Evolutionary conservation across 176 grass and related monocot genomes (phyloP), one percentile per base, ranked within the genome.

Genomic region (Stipa capillata): DNA sequence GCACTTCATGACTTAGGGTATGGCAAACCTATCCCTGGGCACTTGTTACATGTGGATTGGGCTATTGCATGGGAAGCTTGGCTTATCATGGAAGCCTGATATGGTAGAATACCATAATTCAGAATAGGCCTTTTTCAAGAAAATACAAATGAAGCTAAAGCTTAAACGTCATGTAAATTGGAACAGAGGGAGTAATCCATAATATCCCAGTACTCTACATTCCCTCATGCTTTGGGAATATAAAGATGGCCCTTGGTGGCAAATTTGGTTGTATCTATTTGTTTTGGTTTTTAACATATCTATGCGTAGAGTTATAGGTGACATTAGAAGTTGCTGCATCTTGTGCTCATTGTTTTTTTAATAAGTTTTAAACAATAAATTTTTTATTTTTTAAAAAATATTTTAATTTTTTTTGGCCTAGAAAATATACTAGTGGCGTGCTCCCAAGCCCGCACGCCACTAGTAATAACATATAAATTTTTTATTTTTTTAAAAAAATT

Each of bases 1-100:
- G 96, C 96, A 85, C 92, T 99, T 20, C 63, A 93, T 71, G 84
- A 85, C 81, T 85, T 99, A 84, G 96, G 96, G 96, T 99, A 99
- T 89, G 80, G 74, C 71, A 53, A 29, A 49, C 12, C 32, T 69
- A 45, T 77, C 13, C 11, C 69, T 60, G 33, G 69, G 1, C 12
- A 31, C 35, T 53, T 76, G 53, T 77, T 69, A 65, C 49, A 58
- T 79, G 13, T 85, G 44, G 47, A 57, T 60, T 79, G 35, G 74
- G 47, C 43, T 33, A 61, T 75, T 49, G 51, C 23, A 54, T 11
- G n/a, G 5, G 4, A n/a, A 28, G 39, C n/a, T 68, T 28, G 27
- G 17, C 27, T 56, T 63, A 12, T 47, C 76, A 73, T 80, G 84
- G 15, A 79, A 63, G 47, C 25, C 5, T 56, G 10, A 18, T 17